Evolutionary conservation across 2,329 filamentous ascomycete species (phyloP).

Genomic region (Endocalyx cinctus): DNA sequence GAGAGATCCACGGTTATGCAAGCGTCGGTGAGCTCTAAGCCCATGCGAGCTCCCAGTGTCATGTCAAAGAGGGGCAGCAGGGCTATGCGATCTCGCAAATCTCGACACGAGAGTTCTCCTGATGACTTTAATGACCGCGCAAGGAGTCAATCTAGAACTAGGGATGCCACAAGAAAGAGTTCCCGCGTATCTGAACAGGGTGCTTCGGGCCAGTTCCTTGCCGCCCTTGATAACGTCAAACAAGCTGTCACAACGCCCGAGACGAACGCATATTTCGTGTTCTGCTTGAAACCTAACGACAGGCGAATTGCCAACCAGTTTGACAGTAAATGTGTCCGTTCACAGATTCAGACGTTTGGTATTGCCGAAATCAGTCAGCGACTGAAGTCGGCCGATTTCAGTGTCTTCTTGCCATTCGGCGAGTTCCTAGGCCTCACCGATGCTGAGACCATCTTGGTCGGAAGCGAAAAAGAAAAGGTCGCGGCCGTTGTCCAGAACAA

Average conservation of each 20-base stretch:
- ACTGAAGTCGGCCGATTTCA: constrained; percentile 89
- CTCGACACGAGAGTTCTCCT: constrained; percentile 39
- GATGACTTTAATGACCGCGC: constrained; percentile 45
- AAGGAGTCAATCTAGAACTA: constrained; percentile 24
- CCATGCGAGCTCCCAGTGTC: constrained; percentile 86
- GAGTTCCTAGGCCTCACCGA: constrained; percentile 91
- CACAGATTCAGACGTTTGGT: constrained; percentile 90
- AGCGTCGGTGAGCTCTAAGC: constrained; percentile 93
- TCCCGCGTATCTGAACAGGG: constrained; percentile 65
- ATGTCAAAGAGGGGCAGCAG: constrained; percentile 68
- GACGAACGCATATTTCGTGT: constrained; percentile 92
- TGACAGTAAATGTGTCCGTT: constrained; percentile 95
- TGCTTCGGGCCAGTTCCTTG: constrained; percentile 86
- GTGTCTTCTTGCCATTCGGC: constrained; percentile 88
- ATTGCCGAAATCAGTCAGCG: constrained; percentile 96
- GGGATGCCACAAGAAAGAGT: too few species aligned
- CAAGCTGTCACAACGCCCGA: constrained; percentile 77
- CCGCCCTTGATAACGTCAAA: constrained; percentile 83
- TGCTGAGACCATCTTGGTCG: constrained; percentile 77
- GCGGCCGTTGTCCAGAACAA: constrained; percentile 89
- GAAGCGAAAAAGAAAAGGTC: constrained; percentile 86
- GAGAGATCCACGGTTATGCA: constrained; percentile 91
- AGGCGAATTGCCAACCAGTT: constrained; percentile 97
- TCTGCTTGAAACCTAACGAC: constrained; percentile 96
- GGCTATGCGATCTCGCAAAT: constrained; percentile 29